Evolutionary conservation across 106 monocot genomes (phyloP).

Genomic region (Acorus gramineus): DNA sequence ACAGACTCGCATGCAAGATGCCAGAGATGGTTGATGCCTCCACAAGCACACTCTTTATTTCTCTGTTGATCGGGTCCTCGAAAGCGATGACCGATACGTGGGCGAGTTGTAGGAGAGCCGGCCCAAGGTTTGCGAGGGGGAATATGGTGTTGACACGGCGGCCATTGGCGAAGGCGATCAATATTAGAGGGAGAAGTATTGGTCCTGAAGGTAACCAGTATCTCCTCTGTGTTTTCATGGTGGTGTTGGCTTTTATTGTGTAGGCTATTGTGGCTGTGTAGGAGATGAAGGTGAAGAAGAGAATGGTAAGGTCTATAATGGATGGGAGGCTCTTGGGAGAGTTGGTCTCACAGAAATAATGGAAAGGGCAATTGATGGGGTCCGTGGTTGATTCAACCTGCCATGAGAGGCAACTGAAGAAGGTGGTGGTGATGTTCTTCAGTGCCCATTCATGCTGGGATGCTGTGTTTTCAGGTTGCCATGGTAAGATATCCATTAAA

Average conservation of each 20-base stretch:
- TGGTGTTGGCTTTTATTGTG: constrained; percentile 14
- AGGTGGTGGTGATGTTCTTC: constrained; percentile 19
- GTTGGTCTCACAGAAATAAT: constrained; percentile 68
- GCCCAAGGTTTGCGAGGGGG: constrained; percentile 53
- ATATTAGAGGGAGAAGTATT: constrained; percentile 41
- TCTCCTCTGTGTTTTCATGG: constrained; percentile 11
- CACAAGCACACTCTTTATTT: constrained; percentile 39
- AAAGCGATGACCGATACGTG: constrained; percentile 71
- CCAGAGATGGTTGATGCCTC: constrained; percentile 81
- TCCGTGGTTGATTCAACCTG: constrained; percentile 53
- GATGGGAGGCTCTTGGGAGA: constrained; percentile 45
- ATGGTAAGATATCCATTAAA: constrained; percentile 7
- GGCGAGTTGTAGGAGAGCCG: constrained; percentile 48
- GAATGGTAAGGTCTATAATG: constrained; percentile 28
- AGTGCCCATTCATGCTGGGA: constrained; percentile 13
- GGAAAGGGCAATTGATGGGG: constrained; percentile 48
- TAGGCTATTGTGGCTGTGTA: constrained; percentile 26
- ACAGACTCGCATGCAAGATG: constrained; percentile 63
- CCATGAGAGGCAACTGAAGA: constrained; percentile 88
- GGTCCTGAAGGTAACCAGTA: constrained; percentile 66
- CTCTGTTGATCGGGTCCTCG: constrained; percentile 24
- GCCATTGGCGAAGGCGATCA: constrained; percentile 55
- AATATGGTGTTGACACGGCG: constrained; percentile 45
- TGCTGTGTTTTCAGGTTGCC: not conserved
- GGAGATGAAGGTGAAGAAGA: constrained; percentile 31